phyloP scores from a whole-genome alignment of 495 filamentous ascomycete genomes.

The Filosporella fistucella region DNA sequence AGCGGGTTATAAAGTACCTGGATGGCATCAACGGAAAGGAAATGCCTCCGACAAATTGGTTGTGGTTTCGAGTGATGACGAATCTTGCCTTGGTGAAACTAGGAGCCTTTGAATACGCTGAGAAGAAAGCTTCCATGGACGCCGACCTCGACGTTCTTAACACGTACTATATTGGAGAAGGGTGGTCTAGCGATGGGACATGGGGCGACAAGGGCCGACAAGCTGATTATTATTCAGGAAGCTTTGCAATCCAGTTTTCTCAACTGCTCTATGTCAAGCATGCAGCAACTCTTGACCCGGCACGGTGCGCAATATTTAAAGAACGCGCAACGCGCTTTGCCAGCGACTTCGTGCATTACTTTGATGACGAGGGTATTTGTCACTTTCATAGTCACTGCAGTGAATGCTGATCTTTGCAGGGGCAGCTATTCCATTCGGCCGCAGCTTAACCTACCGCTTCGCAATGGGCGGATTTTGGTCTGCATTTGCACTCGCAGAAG shows the following conservation, averaged over 20 bases:
- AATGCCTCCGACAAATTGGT: slow-evolving; percentile 29
- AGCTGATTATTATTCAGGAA: slow-evolving; percentile 60
- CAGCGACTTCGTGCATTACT: slow-evolving; percentile 54
- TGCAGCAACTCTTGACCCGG: slow-evolving; percentile 47
- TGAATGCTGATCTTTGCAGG: slow-evolving; percentile 16
- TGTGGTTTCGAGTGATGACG: slow-evolving; percentile 59
- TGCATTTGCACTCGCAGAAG: slow-evolving; percentile 63
- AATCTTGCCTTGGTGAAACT: slow-evolving; percentile 53
- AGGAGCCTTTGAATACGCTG: slow-evolving; percentile 37
- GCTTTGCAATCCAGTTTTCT: slow-evolving; percentile 56
- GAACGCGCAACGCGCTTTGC: slow-evolving; percentile 46
- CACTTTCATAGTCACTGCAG: not conserved
- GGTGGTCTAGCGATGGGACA: slow-evolving; percentile 54
- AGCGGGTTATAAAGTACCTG: slow-evolving; percentile 33
- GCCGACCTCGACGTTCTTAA: slow-evolving; percentile 54
- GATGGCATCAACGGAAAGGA: slow-evolving; percentile 50
- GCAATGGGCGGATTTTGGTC: slow-evolving; percentile 78
- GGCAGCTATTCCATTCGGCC: slow-evolving; percentile 70
- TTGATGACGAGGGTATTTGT: slow-evolving; percentile 40
- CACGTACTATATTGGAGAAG: slow-evolving; percentile 52
- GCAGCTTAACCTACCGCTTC: slow-evolving; percentile 71
- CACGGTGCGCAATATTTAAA: slow-evolving; percentile 44
- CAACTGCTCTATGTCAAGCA: slow-evolving; percentile 53
- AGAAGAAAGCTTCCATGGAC: slow-evolving; percentile 34
- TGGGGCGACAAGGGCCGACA: slow-evolving; percentile 38